Conservation (phyloP, 345 rosid genomes). For the Trapa bicornis region DNA sequence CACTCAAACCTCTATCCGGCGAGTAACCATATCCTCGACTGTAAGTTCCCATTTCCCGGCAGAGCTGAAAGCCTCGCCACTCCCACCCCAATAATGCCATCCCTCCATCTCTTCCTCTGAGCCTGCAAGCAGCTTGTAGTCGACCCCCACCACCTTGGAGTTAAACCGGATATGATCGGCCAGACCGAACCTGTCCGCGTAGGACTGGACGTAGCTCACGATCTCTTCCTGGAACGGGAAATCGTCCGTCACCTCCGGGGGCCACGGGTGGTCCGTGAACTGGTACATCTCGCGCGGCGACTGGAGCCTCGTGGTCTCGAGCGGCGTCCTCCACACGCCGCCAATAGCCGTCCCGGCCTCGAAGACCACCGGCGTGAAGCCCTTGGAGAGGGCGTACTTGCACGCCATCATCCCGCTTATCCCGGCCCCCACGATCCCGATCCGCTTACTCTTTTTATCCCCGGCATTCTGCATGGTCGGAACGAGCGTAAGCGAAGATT, state of each 20-base stretch:
- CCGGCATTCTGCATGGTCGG: background rate
- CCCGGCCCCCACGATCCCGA: constrained; percentile 32
- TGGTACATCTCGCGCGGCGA: constrained; percentile 14
- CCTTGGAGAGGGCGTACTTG: constrained; percentile 25
- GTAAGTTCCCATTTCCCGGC: constrained; percentile 26
- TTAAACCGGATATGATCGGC: constrained; percentile 21
- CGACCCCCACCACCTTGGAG: constrained; percentile 19
- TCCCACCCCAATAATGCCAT: constrained; percentile 24
- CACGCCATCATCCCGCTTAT: constrained; percentile 32
- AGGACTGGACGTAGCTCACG: constrained; percentile 20
- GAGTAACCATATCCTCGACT: constrained; percentile 6
- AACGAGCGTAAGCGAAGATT: no score
- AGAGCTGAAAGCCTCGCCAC: constrained; percentile 16
- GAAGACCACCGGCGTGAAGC: constrained; percentile 22
- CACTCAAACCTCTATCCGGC: background rate
- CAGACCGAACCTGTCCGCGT: constrained; percentile 25
- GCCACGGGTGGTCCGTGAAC: constrained; percentile 46
- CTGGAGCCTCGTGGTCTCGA: constrained; percentile 26
- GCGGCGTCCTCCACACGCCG: constrained; percentile 26
- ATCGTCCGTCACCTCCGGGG: constrained; percentile 14
- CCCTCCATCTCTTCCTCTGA: constrained; percentile 13
- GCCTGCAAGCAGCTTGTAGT: constrained; percentile 5
- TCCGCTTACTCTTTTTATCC: constrained; percentile 7
- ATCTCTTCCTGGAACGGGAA: constrained; percentile 22
- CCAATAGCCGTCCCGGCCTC: constrained; percentile 17